phyloP scores from a whole-genome alignment of 371 early-diverging fungal genomes.

The Rhizopus microsporus region DNA sequence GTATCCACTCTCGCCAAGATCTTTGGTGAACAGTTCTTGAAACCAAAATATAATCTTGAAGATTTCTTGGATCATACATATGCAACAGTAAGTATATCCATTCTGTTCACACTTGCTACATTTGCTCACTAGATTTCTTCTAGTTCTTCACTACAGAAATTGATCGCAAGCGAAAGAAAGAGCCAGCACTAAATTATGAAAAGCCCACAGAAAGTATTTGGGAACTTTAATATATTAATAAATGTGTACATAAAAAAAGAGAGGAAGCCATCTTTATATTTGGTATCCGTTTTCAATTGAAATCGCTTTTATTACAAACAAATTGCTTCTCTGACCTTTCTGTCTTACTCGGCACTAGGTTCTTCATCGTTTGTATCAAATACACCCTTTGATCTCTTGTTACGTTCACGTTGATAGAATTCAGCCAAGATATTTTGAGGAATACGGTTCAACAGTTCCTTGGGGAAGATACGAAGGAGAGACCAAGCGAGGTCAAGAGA shows the following conservation, averaged over 20 bases:
- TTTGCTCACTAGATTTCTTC: neutral
- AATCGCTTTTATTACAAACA: neutral
- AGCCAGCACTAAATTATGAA: constrained; percentile 69
- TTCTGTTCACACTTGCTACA: neutral
- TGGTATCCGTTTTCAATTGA: neutral
- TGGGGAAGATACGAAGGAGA: constrained; percentile 99
- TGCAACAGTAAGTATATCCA: constrained; percentile 53
- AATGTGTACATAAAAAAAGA: no score
- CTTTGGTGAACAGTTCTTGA: constrained; percentile 84
- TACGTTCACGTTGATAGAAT: constrained; percentile 89
- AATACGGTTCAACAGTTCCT: constrained; percentile 99
- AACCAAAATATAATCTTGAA: constrained; percentile 84
- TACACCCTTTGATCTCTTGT: constrained; percentile 52
- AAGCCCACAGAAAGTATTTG: constrained; percentile 47
- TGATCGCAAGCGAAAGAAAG: constrained; percentile 65
- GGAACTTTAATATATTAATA: constrained; percentile 25
- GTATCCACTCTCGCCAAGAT: constrained; percentile 83
- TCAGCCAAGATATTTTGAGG: constrained; percentile 96
- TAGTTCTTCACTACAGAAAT: constrained; percentile 74
- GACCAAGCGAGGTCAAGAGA: constrained; percentile 99
- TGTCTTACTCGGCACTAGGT: constrained; percentile 16
- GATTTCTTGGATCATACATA: constrained; percentile 95
- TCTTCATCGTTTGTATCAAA: constrained; percentile 52
- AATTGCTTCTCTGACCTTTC: neutral
- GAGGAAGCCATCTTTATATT: no score